Evolutionary conservation across 371 early-diverging fungal genomes (phyloP).

Genomic region (Apophysomyces ossiformis): DNA sequence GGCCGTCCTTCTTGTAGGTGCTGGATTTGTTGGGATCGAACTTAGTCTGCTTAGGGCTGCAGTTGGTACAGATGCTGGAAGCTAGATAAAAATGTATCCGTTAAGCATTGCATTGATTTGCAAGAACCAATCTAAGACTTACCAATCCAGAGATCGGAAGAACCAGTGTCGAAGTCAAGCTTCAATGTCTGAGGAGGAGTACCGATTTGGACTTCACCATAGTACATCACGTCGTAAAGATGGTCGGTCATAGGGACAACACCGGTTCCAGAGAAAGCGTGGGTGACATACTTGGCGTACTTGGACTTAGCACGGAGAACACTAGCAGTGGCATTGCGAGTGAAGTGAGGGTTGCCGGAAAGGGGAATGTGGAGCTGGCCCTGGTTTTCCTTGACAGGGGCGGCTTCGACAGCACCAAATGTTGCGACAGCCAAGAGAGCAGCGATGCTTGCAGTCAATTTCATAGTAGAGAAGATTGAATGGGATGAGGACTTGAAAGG

Average conservation of each 20-base stretch:
- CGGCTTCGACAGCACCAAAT: slow-evolving; percentile 8
- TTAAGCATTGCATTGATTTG: background rate
- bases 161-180: slow-evolving; percentile 78
- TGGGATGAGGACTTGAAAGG: slow-evolving; percentile 1
- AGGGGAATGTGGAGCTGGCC: slow-evolving; percentile 13
- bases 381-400: slow-evolving; percentile 17
- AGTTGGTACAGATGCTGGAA: slow-evolving; percentile 16
- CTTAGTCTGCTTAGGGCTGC: slow-evolving; percentile 16
- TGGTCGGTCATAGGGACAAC: slow-evolving; percentile 27
- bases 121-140: background rate
- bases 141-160: slow-evolving; percentile 66
- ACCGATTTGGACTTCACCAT: slow-evolving; percentile 63
- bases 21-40: slow-evolving; percentile 27
- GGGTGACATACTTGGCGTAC: slow-evolving; percentile 16
- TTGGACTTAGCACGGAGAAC: slow-evolving; percentile 23
- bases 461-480: slow-evolving; percentile 8
- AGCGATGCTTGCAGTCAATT: slow-evolving; percentile 13
- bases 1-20: slow-evolving; percentile 35
- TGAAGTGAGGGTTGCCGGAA: slow-evolving; percentile 18
- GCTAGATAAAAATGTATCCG: slow-evolving; percentile 8
- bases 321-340: slow-evolving; percentile 18
- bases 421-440: slow-evolving; percentile 15
- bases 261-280: slow-evolving; percentile 11
- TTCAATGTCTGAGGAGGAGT: slow-evolving; percentile 70
- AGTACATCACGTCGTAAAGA: slow-evolving; percentile 47